Base-by-base conservation (phyloP, 1,284 basidiomycete species). In the Ustilago loliicola region DNA sequence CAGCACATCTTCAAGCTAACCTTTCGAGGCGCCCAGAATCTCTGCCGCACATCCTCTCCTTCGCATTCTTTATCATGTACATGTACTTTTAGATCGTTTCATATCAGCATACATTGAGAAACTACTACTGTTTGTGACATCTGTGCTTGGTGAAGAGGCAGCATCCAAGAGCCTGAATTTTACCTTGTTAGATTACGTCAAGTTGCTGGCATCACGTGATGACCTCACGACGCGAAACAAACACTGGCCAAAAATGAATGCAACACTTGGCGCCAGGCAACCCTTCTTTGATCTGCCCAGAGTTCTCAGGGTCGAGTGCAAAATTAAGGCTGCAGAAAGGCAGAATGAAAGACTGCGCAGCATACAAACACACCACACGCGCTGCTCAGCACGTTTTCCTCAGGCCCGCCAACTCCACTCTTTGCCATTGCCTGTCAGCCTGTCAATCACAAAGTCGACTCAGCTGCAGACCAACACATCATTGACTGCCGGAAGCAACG, bases 221-320 rank as follows among this genome's bases (percentile, higher is more conserved):
- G 27, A 45, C 2, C 10, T 1, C 60, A 63, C 72, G 67, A 75
- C 72, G 72, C 72, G 72, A 70, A 64, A 54, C 60, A 32, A 73
- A 63, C 61, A 30, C 34, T 25, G 21, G n/a, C 23, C 36, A 29
- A 45, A 34, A 56, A n/a, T 45, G 42, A 58, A 38, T 47, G 40
- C 56, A 58, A 47, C 42, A 58, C 56, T 45, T 11, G n/a, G n/a
- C n/a, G 32, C 23, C 9, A 11, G 2, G 2, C 11, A 38, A 15
- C 36, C 9, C 36, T 10, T 38, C 17, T 38, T 38, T 38, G 36
- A 7, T 15, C 32, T 34, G 40, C 40, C 7, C 40, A 21, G 40
- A 47, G n/a, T n/a, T n/a, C 23, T 47, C n/a, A 47, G 45, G 45
- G 45, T 47, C 45, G 45, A 47, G n/a, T 47, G 45, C 17, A 23